phyloP scores from a whole-genome alignment of 768 basidiomycete species.

The Mrakia hoshinonis region DNA sequence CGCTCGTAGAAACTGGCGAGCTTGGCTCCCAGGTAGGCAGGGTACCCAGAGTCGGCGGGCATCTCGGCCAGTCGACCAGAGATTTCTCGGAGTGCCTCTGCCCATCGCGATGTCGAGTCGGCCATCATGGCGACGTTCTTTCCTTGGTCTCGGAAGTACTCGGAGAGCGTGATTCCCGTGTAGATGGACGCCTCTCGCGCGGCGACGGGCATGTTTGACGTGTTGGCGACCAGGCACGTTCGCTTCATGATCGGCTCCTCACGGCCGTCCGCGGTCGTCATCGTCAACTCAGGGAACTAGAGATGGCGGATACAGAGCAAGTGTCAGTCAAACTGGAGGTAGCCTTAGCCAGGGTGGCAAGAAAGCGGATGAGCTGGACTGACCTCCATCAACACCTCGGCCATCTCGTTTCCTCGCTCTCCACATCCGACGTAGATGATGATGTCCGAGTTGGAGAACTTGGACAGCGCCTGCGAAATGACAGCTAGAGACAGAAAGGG shows the following conservation, averaged over 20 bases:
- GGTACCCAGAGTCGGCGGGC: slow-evolving; percentile 99
- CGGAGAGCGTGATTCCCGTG: slow-evolving; percentile 96
- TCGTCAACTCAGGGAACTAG: slow-evolving; percentile 74
- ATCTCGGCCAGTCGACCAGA: slow-evolving; percentile 98
- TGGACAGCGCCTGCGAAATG: slow-evolving; percentile 94
- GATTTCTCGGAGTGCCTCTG: slow-evolving; percentile 96
- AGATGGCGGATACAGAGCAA: background rate
- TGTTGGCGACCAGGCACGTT: slow-evolving; percentile 95
- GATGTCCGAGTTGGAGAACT: slow-evolving; percentile 98
- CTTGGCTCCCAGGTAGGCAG: slow-evolving; percentile 91
- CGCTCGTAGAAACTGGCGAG: slow-evolving; percentile 97
- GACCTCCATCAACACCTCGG: slow-evolving; percentile 86
- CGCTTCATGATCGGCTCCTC: slow-evolving; percentile 99
- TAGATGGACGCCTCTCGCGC: slow-evolving; percentile 99
- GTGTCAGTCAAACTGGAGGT: background rate
- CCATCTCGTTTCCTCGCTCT: slow-evolving; percentile 85
- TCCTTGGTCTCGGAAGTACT: slow-evolving; percentile 99
- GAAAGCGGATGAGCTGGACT: background rate
- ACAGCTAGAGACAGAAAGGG: slow-evolving; percentile 48
- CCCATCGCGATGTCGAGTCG: slow-evolving; percentile 91
- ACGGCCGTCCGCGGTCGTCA: slow-evolving; percentile 76
- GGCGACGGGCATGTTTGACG: slow-evolving; percentile 99
- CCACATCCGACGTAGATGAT: slow-evolving; percentile 82
- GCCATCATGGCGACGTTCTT: slow-evolving; percentile 99
- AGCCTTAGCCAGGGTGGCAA: background rate